phyloP scores from a whole-genome alignment of 495 filamentous ascomycete genomes.

The Bacidia gigantensis region DNA sequence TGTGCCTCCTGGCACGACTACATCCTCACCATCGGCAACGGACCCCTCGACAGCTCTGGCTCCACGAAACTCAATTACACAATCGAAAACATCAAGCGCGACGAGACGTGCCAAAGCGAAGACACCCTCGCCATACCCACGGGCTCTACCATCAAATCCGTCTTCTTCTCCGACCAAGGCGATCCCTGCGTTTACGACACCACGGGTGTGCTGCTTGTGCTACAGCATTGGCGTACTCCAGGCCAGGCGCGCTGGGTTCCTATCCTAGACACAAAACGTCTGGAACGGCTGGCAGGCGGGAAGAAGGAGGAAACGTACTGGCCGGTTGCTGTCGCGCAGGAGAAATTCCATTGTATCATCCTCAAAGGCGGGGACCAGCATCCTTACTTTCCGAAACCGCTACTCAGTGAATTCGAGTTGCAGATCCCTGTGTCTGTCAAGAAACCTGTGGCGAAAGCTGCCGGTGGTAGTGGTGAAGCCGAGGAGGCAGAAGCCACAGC shows the following conservation, averaged over 20 bases:
- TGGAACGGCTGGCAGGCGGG: conserved; percentile 69
- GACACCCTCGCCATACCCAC: conserved; percentile 75
- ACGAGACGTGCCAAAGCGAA: conserved; percentile 83
- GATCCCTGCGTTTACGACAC: conserved; percentile 93
- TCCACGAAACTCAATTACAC: conserved; percentile 64
- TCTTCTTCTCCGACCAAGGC: conserved; percentile 84
- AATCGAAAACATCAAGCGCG: conserved; percentile 83
- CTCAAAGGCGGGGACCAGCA: conserved; percentile 88
- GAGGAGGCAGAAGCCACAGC: conserved; percentile 20
- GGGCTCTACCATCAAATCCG: conserved; percentile 54
- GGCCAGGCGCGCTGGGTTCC: conserved; percentile 86
- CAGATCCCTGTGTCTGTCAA: conserved; percentile 56
- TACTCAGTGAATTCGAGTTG: conserved; percentile 91
- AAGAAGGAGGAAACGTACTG: conserved; percentile 84
- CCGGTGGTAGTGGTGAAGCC: conserved; percentile 11
- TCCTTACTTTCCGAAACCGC: conserved; percentile 86
- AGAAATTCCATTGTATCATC: conserved; percentile 96
- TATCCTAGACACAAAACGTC: conserved; percentile 69
- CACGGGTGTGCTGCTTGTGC: conserved; percentile 68
- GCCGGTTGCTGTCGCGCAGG: conserved; percentile 83
- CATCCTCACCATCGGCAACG: conserved; percentile 85
- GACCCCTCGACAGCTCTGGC: conserved; percentile 66
- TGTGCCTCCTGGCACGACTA: conserved; percentile 92
- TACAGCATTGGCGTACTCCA: conserved; percentile 78
- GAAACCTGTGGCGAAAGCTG: background rate